Percentiles rank a stretch among this genome's conserved stretches.
phyloP scores from a whole-genome alignment of 2,329 filamentous ascomycete species.

The Fulvia fulva region DNA sequence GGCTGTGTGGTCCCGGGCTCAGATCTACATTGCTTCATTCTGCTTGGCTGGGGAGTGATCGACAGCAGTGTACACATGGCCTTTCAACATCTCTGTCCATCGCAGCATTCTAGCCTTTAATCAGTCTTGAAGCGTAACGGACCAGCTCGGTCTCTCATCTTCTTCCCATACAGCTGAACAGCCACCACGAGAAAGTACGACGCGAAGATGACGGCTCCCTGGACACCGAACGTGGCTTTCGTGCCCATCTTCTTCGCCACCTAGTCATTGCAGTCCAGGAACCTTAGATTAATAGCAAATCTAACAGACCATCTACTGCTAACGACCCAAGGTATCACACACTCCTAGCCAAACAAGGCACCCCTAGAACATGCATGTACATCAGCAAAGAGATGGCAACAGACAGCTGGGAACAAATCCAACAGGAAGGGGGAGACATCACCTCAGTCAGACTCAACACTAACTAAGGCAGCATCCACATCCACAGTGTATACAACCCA shows the following conservation, averaged over 20 bases:
- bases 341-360: too few relatives aligned
- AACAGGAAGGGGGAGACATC: too few relatives aligned
- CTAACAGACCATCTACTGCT: too few relatives aligned
- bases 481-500: too few relatives aligned
- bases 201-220: slow-evolving; percentile 5
- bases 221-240: slow-evolving; percentile 13
- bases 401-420: too few relatives aligned
- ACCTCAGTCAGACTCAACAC: too few relatives aligned
- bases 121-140: slow-evolving; percentile 5
- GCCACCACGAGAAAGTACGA: slow-evolving; percentile 1
- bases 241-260: slow-evolving; percentile 11
- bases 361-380: too few relatives aligned
- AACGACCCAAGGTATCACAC: too few relatives aligned
- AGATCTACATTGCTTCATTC: not conserved
- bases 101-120: not conserved
- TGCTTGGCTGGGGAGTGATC: not conserved
- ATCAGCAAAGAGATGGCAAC: too few relatives aligned
- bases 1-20: not conserved
- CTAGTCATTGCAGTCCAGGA: too few relatives aligned
- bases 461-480: too few relatives aligned
- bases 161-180: slow-evolving; percentile 3
- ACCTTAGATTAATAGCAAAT: too few relatives aligned
- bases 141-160: slow-evolving; percentile 1
- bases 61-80: not conserved
- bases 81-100: not conserved